phyloP scores from a whole-genome alignment of 2,329 filamentous ascomycete species.

The Leptoxyphium fumago region DNA sequence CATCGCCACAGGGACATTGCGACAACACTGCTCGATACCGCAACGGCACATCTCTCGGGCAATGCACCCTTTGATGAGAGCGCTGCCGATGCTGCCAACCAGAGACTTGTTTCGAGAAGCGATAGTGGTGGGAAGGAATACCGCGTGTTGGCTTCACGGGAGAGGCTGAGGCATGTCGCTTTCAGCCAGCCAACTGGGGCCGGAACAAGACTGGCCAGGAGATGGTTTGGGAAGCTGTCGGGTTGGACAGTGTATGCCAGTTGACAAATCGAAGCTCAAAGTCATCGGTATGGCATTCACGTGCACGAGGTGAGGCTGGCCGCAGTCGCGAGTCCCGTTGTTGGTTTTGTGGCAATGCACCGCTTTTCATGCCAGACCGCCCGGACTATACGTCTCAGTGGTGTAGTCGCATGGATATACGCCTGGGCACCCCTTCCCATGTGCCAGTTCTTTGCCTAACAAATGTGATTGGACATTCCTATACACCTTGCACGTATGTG shows the following conservation, averaged over 20 bases:
- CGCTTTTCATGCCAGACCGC: too few relatives aligned
- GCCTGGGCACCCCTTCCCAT: too few relatives aligned
- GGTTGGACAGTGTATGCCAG: conserved; percentile 49
- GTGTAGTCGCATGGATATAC: too few relatives aligned
- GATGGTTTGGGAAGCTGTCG: conserved; percentile 40
- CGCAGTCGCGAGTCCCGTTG: too few relatives aligned
- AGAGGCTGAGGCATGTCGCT: conserved; percentile 26
- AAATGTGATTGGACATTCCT: too few relatives aligned
- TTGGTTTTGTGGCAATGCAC: too few relatives aligned
- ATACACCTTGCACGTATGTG: too few relatives aligned
- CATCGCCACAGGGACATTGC: conserved; percentile 44
- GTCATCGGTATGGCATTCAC: too few relatives aligned
- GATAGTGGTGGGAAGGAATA: not conserved
- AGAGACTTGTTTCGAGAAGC: not conserved
- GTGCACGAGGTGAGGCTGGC: too few relatives aligned
- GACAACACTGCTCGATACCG: conserved; percentile 37
- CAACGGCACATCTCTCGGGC: conserved; percentile 5
- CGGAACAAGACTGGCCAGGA: conserved; percentile 41
- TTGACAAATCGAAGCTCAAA: conserved; percentile 21
- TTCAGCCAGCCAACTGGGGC: conserved; percentile 53
- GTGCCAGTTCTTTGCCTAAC: too few relatives aligned
- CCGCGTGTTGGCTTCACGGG: conserved; percentile 9
- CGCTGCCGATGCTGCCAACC: not conserved
- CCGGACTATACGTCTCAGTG: too few relatives aligned
- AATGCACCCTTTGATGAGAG: conserved; percentile 3